Evolutionary conservation across 2,329 filamentous ascomycete genomes (phyloP), one percentile per base, ranked within the genome.

Genomic region (Colletotrichum nymphaeae): DNA sequence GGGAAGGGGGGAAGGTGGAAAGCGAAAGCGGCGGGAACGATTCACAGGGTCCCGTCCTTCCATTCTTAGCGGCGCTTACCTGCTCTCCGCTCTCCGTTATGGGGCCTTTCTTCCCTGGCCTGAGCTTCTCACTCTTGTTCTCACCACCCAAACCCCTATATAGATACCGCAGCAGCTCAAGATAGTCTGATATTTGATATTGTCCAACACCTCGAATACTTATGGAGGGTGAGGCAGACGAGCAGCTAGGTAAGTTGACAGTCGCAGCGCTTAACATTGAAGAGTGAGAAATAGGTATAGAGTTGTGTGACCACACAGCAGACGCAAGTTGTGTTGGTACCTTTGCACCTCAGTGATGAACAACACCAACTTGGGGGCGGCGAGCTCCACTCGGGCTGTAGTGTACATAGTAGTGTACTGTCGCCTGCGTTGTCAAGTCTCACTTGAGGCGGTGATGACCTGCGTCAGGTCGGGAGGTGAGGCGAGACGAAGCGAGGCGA

Each of bases 1-100:
- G 11, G 57, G 49, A 57, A 69, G 58, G 58, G 69, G 32, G 24
- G 32, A 55, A 58, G 52, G 46, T 42, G 12, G 58, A 57, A 56
- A 52, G 8, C 28, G 42, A 56, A 67, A 56, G 46, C 46, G 68
- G 63, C 63, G 32, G 68, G 56, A 60, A 60, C 69, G 70, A 73
- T 65, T 73, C 42, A 46, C 70, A 73, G 70, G 70, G 70, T 70
- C 42, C 42, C 42, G 16, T 49, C 67, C 66, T 52, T 73, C 30
- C 30, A 32, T 32, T 32, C 68, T 42, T 65, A 73, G 70, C 46
- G 59, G 60, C 67, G 70, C 67, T 73, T 70, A 70, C 60, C 66
- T 60, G 37, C 16, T 42, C 12, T 19, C 37, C 16, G 66, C 35
- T 42, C 30, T 69, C 37, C 19, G 65, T 16, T 63, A 69, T 60